Evolutionary conservation across 169 alveolate genomes (phyloP), one percentile per base, ranked within the genome.

Genomic region (Plasmodium blacklocki): DNA sequence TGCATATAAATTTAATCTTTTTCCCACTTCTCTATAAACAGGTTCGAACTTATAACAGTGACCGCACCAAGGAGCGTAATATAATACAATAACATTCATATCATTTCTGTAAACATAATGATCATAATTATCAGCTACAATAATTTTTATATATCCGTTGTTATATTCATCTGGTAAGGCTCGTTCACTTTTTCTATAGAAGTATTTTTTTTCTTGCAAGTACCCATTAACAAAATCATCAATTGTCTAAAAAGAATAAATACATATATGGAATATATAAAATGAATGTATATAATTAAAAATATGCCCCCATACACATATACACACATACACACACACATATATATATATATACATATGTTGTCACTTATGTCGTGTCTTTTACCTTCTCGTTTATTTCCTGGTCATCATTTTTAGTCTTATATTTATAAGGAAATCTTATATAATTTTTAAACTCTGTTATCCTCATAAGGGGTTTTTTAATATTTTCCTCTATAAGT

Each of bases 31-130:
- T 66, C 95, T 92, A 78, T 95, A 98, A 59, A 96, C 97, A 11
- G 99, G 99, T 83, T 97, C 98, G 29, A 98, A 93, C 74, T 96
- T 94, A 87, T 97, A 95, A 93, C 99, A 97, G 83, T 97, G 98
- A n/a, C 97, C 97, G 73, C 96, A 92, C 98, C 99, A 98, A 11
- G 99, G 99, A 43, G 99, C 99, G 86, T 97, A 98, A 89, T 96
- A 98, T 73, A 96, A 95, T 21, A 97, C 97, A 70, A 96, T 92
- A 50, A 97, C 91, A 88, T 93, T 76, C 21, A 93, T 96, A 71
- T 94, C 92, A 52, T 88, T 91, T 43, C 71, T 73, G 14, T 92
- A 67, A 21, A 97, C 92, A 62, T 94, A 96, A 6, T 94, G 96
- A 19, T 96, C 97, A 76, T 96, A 96, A 92, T 94, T 97, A 47